phyloP scores from a whole-genome alignment of 2,329 filamentous ascomycete genomes.

The Scorias spongiosa region DNA sequence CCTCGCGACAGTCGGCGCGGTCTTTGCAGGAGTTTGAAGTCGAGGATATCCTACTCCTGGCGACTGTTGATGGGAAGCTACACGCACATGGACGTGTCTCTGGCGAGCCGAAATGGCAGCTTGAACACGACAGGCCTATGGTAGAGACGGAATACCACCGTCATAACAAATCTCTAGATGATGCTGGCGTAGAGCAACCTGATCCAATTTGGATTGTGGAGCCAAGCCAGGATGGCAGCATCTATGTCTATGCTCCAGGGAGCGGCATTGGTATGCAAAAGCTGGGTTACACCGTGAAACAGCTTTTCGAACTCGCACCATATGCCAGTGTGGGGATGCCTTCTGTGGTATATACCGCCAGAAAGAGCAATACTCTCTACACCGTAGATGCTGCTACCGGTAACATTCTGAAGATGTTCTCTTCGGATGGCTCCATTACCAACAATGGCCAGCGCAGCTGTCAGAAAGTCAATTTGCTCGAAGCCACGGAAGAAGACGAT shows the following conservation, averaged over 20 bases:
- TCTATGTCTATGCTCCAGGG: slow-evolving; percentile 74
- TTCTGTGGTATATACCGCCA: slow-evolving; percentile 73
- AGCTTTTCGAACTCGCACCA: slow-evolving; percentile 64
- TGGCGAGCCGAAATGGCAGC: slow-evolving; percentile 70
- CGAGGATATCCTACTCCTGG: slow-evolving; percentile 98
- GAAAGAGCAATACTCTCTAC: slow-evolving; percentile 80
- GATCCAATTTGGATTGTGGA: slow-evolving; percentile 94
- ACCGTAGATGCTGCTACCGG: slow-evolving; percentile 81
- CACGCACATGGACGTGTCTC: slow-evolving; percentile 82
- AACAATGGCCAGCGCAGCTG: slow-evolving; percentile 58
- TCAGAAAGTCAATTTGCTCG: slow-evolving; percentile 48
- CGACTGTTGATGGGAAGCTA: slow-evolving; percentile 96
- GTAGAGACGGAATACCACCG: slow-evolving; percentile 77
- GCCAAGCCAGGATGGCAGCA: slow-evolving; percentile 68
- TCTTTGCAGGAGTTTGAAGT: slow-evolving; percentile 99
- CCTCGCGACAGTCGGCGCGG: slow-evolving; percentile 80
- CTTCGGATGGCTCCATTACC: slow-evolving; percentile 50
- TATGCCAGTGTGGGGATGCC: slow-evolving; percentile 56
- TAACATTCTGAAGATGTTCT: slow-evolving; percentile 69
- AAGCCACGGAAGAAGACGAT: slow-evolving; percentile 43
- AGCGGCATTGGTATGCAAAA: slow-evolving; percentile 44
- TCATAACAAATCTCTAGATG: slow-evolving; percentile 45
- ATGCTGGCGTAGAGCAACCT: slow-evolving; percentile 51
- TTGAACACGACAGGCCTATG: slow-evolving; percentile 73
- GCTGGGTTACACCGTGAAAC: slow-evolving; percentile 64